Percentiles rank a stretch among this genome's conserved stretches.
phyloP scores from a whole-genome alignment of 2,329 filamentous ascomycete genomes.

The Epichloe sp. region DNA sequence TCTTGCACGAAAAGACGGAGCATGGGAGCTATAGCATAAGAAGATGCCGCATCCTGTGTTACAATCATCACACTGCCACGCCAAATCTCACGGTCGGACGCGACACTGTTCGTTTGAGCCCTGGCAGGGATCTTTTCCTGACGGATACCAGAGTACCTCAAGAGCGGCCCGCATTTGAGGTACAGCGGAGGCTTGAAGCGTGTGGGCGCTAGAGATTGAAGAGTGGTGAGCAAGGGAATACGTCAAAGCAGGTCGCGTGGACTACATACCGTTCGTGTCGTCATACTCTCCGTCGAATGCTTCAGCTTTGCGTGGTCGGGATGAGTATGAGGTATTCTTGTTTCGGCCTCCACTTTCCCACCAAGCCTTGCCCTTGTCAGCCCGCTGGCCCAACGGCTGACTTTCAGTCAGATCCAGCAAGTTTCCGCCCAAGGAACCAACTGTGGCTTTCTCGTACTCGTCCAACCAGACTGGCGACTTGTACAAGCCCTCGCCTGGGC shows the following conservation, averaged over 20 bases:
- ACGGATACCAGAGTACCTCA: conserved; percentile 79
- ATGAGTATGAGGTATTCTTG: conserved; percentile 32
- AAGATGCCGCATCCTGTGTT: conserved; percentile 70
- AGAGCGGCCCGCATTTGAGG: conserved; percentile 77
- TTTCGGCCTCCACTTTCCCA: conserved; percentile 53
- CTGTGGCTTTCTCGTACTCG: conserved; percentile 58
- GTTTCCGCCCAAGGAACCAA: conserved; percentile 44
- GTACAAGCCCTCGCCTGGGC: conserved; percentile 43
- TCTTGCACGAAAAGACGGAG: conserved; percentile 79
- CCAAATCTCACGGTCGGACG: conserved; percentile 65
- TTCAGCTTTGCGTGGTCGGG: conserved; percentile 42
- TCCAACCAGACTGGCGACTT: conserved; percentile 47
- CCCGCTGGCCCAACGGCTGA: conserved; percentile 12
- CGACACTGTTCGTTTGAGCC: conserved; percentile 12
- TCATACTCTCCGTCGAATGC: conserved; percentile 57
- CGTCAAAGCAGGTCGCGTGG: not conserved
- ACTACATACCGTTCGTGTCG: conserved; percentile 39
- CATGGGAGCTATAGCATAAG: conserved; percentile 65
- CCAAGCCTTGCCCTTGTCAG: conserved; percentile 51
- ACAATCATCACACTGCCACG: conserved; percentile 93
- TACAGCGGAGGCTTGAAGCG: conserved; percentile 74
- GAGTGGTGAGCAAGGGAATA: not conserved
- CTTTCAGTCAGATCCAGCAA: conserved; percentile 46
- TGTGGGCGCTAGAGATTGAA: conserved; percentile 35
- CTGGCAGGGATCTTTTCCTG: conserved; percentile 37